Evolutionary conservation across 2,329 filamentous ascomycete species (phyloP).

Genomic region (Myriosclerotinia curreyana): DNA sequence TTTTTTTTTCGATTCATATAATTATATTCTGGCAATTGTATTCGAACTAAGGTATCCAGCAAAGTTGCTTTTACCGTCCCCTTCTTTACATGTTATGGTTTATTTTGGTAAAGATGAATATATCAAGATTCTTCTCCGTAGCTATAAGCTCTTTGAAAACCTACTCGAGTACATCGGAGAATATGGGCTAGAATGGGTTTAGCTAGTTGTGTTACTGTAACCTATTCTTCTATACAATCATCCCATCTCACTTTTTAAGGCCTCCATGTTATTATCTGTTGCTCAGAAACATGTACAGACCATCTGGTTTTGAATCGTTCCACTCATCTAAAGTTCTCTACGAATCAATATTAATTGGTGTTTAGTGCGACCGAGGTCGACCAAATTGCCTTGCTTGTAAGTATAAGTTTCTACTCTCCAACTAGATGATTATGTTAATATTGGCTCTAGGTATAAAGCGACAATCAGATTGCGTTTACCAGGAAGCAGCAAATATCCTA

Average conservation of each 20-base stretch:
- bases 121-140: background rate
- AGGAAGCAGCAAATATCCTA: conserved; percentile 70
- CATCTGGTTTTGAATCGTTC: background rate
- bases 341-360: conserved; percentile 2
- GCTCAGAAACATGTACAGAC: background rate
- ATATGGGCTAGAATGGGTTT: background rate
- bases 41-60: background rate
- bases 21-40: background rate
- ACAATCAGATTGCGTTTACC: conserved; percentile 73
- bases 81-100: too few relatives aligned
- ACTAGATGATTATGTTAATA: conserved; percentile 23
- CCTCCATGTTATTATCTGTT: background rate
- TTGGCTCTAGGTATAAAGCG: conserved; percentile 64
- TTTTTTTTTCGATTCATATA: background rate
- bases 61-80: conserved; percentile 9
- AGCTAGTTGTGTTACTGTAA: background rate
- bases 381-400: conserved; percentile 66
- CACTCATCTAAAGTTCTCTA: background rate
- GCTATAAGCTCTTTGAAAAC: background rate
- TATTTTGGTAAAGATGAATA: background rate
- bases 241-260: background rate
- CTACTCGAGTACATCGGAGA: background rate
- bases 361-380: conserved; percentile 69
- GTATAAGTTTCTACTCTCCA: conserved; percentile 29
- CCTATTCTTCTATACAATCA: background rate